A percentile compares a stretch with the other conserved stretches of the same genome.
Conservation (phyloP, 768 basidiomycete species). For the Xerocomellus dryophilus region DNA sequence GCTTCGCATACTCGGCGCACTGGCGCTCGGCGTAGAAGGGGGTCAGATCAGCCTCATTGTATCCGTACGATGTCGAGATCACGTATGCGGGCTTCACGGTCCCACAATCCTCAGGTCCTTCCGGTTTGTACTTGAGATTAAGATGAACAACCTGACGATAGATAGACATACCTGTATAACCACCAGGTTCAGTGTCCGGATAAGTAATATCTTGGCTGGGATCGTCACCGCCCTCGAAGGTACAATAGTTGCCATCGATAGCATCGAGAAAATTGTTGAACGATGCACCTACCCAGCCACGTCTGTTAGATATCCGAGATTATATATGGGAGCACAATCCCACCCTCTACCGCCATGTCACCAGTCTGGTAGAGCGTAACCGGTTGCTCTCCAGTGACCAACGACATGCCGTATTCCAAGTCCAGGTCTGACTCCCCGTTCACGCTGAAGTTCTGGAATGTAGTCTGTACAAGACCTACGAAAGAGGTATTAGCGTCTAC, state of each 20-base stretch:
- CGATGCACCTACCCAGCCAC: conserved; percentile 24
- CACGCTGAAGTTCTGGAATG: conserved; percentile 5
- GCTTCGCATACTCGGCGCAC: conserved; percentile 47
- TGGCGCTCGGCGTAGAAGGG: conserved; percentile 40
- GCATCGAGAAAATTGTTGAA: conserved; percentile 41
- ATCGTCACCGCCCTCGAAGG: conserved; percentile 37
- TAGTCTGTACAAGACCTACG: conserved; percentile 28
- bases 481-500: not conserved
- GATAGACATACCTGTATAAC: conserved; percentile 16
- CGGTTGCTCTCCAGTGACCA: conserved; percentile 28
- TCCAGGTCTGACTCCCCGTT: conserved; percentile 35
- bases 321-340: not conserved
- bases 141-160: not conserved
- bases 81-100: conserved; percentile 38
- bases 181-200: conserved; percentile 22
- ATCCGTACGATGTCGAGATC: conserved; percentile 43
- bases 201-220: conserved; percentile 25
- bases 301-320: not conserved
- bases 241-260: conserved; percentile 37
- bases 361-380: conserved; percentile 36
- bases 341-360: conserved; percentile 26
- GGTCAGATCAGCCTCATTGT: conserved; percentile 36
- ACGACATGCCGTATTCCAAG: conserved; percentile 31
- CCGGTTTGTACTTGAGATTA: not conserved
- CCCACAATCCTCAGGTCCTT: conserved; percentile 35